Percentiles rank a stretch among this genome's conserved stretches.
Conservation (phyloP, 2,329 filamentous ascomycete genomes). For the Aspergillus hortae region DNA sequence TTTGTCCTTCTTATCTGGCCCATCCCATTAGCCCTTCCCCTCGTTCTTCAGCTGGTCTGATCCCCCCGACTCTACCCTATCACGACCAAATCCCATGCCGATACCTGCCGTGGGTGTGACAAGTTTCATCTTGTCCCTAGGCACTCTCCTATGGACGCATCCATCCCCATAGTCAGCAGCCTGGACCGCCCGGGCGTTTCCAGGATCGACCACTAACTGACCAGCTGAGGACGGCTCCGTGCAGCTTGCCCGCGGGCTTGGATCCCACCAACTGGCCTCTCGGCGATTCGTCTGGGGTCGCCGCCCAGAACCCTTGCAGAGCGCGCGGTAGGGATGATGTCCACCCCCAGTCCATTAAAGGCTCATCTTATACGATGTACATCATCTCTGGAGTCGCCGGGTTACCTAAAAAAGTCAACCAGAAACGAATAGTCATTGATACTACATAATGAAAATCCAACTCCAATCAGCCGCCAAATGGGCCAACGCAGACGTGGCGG, state of each 20-base stretch:
- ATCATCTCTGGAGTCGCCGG: too few species aligned
- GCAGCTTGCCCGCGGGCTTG: conserved; percentile 17
- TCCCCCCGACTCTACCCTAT: conserved; percentile 16
- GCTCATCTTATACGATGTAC: too few species aligned
- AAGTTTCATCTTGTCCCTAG: neutral
- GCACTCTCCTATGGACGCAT: neutral
- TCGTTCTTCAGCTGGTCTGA: neutral
- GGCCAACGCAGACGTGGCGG: neutral
- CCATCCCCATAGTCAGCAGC: neutral
- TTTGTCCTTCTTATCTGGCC: conserved; percentile 12
- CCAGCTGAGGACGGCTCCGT: conserved; percentile 16
- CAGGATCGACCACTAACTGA: conserved; percentile 20
- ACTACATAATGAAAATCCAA: too few species aligned
- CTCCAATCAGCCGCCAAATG: too few species aligned
- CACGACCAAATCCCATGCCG: conserved; percentile 2
- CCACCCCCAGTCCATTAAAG: too few species aligned
- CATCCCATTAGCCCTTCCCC: conserved; percentile 3
- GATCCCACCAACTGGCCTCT: conserved; percentile 1
- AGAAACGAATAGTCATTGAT: too few species aligned
- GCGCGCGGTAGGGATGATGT: neutral
- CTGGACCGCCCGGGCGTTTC: conserved; percentile 10
- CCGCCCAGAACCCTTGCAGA: too few species aligned
- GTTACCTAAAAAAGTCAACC: too few species aligned
- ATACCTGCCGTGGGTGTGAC: neutral
- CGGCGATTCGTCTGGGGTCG: neutral